Conservation (phyloP, 2,329 filamentous ascomycete genomes). For the Pseudocercospora cruenta region DNA sequence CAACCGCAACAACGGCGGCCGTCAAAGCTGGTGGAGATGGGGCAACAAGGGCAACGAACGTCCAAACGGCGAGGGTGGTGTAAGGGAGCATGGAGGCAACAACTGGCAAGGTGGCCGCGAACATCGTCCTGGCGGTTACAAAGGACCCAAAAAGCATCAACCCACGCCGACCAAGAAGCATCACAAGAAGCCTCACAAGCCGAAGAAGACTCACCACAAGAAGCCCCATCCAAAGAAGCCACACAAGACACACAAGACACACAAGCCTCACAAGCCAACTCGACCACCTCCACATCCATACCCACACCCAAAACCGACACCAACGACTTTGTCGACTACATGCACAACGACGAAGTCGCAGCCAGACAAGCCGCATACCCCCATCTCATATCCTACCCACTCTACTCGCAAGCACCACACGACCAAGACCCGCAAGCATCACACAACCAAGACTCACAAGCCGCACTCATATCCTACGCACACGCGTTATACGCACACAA, state of each 20-base stretch:
- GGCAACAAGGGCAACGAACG: background rate
- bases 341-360: background rate
- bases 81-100: background rate
- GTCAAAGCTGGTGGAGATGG: conserved; percentile 6
- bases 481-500: background rate
- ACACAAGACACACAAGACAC: background rate
- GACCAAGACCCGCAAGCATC: background rate
- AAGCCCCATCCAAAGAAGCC: conserved; percentile 7
- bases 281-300: background rate
- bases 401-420: background rate
- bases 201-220: background rate
- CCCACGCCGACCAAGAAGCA: background rate
- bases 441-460: background rate
- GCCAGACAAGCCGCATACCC: background rate
- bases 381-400: background rate
- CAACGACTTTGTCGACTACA: background rate
- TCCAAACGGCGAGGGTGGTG: background rate
- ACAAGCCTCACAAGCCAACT: background rate
- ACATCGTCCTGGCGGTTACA: background rate
- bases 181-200: background rate
- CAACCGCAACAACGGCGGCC: background rate
- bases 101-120: background rate
- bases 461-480: background rate
- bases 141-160: background rate
- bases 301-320: background rate